Evolutionary conservation across 1,284 basidiomycete species (phyloP).

Genomic region (Malassezia arunalokei): DNA sequence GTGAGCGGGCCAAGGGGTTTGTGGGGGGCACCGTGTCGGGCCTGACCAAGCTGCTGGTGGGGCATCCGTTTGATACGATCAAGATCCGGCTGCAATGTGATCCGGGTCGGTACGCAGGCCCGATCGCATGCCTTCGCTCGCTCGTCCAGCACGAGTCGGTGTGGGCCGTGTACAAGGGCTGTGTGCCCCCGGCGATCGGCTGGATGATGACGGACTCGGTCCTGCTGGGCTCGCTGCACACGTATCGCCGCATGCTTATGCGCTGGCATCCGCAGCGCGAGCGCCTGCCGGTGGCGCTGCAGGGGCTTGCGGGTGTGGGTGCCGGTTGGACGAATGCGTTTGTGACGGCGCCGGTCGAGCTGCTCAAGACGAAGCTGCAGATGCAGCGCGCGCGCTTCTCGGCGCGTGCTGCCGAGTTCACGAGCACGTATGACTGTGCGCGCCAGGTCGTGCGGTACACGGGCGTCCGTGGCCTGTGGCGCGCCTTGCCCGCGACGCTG

Average conservation of each 20-base stretch:
- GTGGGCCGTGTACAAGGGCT: slow-evolving; percentile 49
- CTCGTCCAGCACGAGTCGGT: slow-evolving; percentile 55
- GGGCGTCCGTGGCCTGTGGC: slow-evolving; percentile 43
- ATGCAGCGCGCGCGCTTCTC: slow-evolving; percentile 56
- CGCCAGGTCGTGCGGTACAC: slow-evolving; percentile 34
- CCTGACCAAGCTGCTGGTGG: slow-evolving; percentile 47
- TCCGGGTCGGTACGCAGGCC: slow-evolving; percentile 57
- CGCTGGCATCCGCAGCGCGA: neutral
- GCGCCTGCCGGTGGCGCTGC: slow-evolving; percentile 21
- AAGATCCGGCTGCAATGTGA: slow-evolving; percentile 65
- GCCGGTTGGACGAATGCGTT: slow-evolving; percentile 64
- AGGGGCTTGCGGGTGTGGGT: slow-evolving; percentile 56
- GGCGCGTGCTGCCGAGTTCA: slow-evolving; percentile 19
- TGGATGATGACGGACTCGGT: slow-evolving; percentile 67
- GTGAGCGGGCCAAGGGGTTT: slow-evolving; percentile 40
- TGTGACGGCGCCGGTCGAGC: slow-evolving; percentile 56
- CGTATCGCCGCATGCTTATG: slow-evolving; percentile 18
- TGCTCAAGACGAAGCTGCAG: slow-evolving; percentile 58
- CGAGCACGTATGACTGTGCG: slow-evolving; percentile 45
- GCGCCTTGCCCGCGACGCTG: slow-evolving; percentile 46
- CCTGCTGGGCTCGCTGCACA: slow-evolving; percentile 58
- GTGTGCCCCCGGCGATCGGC: slow-evolving; percentile 58
- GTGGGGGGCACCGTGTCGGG: slow-evolving; percentile 46
- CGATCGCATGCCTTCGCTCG: slow-evolving; percentile 57
- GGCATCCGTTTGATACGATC: slow-evolving; percentile 55